A percentile compares a stretch with the other conserved stretches of the same genome.
These are phyloP conservation scores for Metschnikowia santaceciliae DNA, from an alignment of 805 yeast species.

Conservation along the genomic window DNA sequence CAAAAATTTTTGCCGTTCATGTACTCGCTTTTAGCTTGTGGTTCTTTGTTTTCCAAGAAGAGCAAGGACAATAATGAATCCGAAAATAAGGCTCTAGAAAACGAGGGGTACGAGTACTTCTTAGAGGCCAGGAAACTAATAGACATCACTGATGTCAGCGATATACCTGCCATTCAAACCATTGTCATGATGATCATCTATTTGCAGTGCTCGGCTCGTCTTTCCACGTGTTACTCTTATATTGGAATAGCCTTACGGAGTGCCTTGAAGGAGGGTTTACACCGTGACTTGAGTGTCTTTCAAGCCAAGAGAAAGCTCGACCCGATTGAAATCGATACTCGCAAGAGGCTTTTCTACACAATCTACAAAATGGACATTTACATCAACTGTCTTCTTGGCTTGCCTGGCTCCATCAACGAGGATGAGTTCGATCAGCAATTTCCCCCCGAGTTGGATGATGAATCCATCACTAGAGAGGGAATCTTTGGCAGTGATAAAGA, in stretches of 20 bases:
- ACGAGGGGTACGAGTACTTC: conserved; percentile 78
- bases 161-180: conserved; percentile 77
- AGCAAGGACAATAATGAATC: conserved; percentile 4
- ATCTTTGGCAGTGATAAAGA: conserved; percentile 47
- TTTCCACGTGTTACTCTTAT: conserved; percentile 84
- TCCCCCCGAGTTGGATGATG: conserved; percentile 84
- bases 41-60: conserved; percentile 64
- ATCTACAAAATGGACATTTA: conserved; percentile 88
- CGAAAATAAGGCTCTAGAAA: conserved; percentile 45
- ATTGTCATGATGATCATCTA: conserved; percentile 82
- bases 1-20: conserved; percentile 73
- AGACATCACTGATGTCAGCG: conserved; percentile 81
- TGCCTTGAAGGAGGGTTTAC: conserved; percentile 79
- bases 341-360: conserved; percentile 85
- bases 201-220: conserved; percentile 81
- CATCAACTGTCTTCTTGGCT: conserved; percentile 79
- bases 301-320: conserved; percentile 53
- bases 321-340: conserved; percentile 76
- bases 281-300: conserved; percentile 56
- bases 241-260: conserved; percentile 84
- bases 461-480: conserved; percentile 68
- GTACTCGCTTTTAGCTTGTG: conserved; percentile 85
- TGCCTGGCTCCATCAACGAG: conserved; percentile 72
- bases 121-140: conserved; percentile 74
- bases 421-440: conserved; percentile 85